These are phyloP conservation scores for Geopyxis carbonaria DNA, from an alignment of 495 filamentous ascomycete species.

Conservation along the genomic window DNA sequence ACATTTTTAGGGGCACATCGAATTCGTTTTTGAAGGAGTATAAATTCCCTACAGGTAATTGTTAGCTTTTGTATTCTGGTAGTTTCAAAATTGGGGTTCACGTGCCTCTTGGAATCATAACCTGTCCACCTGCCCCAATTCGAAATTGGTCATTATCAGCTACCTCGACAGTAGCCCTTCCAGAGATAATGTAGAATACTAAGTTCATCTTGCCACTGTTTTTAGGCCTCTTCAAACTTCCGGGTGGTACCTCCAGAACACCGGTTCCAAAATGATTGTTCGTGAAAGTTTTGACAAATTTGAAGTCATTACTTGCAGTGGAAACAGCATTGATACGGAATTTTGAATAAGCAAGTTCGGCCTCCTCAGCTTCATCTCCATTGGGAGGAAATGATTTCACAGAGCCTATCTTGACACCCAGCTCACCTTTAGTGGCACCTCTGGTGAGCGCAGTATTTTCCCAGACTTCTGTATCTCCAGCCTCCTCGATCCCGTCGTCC, in stretches of 20 bases:
- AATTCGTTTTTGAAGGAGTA: constrained; percentile 67
- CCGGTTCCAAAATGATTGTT: constrained; percentile 73
- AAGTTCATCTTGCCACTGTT: constrained; percentile 88
- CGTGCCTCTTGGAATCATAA: constrained; percentile 86
- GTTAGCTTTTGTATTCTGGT: background rate
- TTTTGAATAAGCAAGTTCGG: constrained; percentile 60
- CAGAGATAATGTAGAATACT: constrained; percentile 74
- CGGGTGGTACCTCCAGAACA: constrained; percentile 70
- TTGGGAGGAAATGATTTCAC: constrained; percentile 38
- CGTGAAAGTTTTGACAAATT: constrained; percentile 71
- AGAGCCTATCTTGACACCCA: constrained; percentile 40
- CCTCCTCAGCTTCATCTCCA: constrained; percentile 35
- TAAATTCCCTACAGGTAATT: constrained; percentile 46
- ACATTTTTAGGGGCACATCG: constrained; percentile 49
- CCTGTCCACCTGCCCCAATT: constrained; percentile 72
- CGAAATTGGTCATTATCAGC: constrained; percentile 69
- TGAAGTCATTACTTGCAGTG: constrained; percentile 58
- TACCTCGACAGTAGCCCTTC: constrained; percentile 57
- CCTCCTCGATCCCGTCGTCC: constrained; percentile 34
- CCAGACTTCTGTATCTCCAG: constrained; percentile 40
- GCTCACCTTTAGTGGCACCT: constrained; percentile 22
- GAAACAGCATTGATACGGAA: constrained; percentile 56
- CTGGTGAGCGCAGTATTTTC: constrained; percentile 43
- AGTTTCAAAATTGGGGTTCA: constrained; percentile 11
- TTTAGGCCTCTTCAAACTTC: constrained; percentile 67